These are phyloP conservation scores for Sugiyamaella neomexicana DNA, from an alignment of 1,139 yeast genomes.

Conservation along the genomic window DNA sequence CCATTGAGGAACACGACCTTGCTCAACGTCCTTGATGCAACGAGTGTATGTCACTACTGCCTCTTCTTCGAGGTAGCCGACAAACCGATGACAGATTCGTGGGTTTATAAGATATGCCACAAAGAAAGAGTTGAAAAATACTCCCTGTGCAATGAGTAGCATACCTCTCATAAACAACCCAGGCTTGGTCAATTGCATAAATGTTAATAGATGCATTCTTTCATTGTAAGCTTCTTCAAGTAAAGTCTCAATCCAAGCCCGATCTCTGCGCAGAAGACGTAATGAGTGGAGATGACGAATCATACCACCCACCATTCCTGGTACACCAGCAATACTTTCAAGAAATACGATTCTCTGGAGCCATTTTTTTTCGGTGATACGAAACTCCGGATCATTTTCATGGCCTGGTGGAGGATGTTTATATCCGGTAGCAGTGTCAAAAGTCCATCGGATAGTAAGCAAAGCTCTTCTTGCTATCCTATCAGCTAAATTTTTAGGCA, in stretches of 20 bases:
- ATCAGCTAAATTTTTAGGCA: conserved; percentile 53
- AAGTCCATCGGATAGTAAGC: conserved; percentile 48
- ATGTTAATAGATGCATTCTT: conserved; percentile 73
- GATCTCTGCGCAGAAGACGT: conserved; percentile 55
- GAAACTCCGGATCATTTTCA: conserved; percentile 49
- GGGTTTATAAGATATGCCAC: conserved; percentile 61
- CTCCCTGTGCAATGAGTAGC: conserved; percentile 68
- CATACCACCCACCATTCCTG: conserved; percentile 68
- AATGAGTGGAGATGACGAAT: conserved; percentile 40
- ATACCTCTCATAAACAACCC: conserved; percentile 57
- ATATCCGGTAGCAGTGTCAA: conserved; percentile 69
- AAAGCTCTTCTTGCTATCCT: conserved; percentile 53
- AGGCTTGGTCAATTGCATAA: conserved; percentile 65
- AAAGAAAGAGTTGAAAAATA: conserved; percentile 67
- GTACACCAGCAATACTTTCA: conserved; percentile 77
- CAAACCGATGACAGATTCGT: conserved; percentile 69
- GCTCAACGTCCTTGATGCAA: conserved; percentile 54
- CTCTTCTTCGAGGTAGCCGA: conserved; percentile 77
- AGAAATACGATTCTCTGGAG: conserved; percentile 64
- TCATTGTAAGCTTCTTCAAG: conserved; percentile 79
- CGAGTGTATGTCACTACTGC: conserved; percentile 73
- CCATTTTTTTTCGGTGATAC: conserved; percentile 68
- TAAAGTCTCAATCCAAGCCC: conserved; percentile 75
- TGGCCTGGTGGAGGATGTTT: conserved; percentile 50
- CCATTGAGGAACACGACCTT: conserved; percentile 54